phyloP scores from a whole-genome alignment of 129 eudicot species.

The Flaveria brownii region DNA sequence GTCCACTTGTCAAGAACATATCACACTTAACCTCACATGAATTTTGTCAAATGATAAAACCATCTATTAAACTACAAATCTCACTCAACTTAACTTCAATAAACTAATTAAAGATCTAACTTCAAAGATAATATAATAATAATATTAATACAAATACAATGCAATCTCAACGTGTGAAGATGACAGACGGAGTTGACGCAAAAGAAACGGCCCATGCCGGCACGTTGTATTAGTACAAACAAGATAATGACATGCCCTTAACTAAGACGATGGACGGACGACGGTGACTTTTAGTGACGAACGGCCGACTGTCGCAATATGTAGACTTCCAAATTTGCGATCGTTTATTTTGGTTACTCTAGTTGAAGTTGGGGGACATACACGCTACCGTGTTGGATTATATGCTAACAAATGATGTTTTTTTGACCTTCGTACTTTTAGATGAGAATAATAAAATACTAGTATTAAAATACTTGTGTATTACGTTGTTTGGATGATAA shows the following conservation, averaged over 20 bases:
- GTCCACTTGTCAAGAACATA: neutral
- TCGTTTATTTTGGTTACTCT: neutral
- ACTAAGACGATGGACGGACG: neutral
- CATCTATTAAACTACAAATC: neutral
- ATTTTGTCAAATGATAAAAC: neutral
- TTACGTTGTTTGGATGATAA: too few species aligned
- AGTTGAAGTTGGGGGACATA: neutral
- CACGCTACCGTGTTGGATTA: neutral
- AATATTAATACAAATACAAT: neutral
- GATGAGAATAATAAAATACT: too few species aligned
- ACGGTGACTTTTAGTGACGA: neutral
- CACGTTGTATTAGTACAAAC: neutral
- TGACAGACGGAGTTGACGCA: too few species aligned
- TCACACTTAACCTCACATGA: neutral
- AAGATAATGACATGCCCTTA: neutral
- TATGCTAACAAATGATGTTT: constrained; percentile 1
- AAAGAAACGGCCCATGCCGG: neutral
- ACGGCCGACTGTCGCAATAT: neutral
- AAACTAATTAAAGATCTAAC: neutral
- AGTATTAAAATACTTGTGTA: too few species aligned
- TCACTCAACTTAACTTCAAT: neutral
- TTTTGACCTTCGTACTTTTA: neutral
- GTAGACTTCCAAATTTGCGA: neutral
- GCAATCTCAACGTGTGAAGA: too few species aligned
- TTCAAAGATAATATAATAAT: neutral